Conservation (phyloP, 1,139 yeast genomes). For the Sporopachydermia cereana region DNA sequence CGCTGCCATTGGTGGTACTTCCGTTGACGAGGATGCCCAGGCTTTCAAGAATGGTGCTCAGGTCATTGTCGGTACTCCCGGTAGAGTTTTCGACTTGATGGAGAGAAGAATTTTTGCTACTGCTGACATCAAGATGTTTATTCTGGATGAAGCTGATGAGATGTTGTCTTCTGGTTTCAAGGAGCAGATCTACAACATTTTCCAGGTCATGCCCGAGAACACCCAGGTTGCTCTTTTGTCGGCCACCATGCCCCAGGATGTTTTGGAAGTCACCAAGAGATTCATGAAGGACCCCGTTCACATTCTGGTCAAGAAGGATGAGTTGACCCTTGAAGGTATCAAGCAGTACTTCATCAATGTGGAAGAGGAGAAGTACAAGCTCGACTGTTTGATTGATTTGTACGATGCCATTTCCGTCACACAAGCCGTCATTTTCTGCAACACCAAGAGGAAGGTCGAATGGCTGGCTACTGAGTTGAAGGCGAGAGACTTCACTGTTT, state of each 20-base stretch:
- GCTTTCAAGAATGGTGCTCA: slow-evolving; percentile 70
- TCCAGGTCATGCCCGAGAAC: slow-evolving; percentile 64
- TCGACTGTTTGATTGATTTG: slow-evolving; percentile 84
- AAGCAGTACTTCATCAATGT: slow-evolving; percentile 80
- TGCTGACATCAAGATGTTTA: slow-evolving; percentile 66
- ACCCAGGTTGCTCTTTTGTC: slow-evolving; percentile 90
- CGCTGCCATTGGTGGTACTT: slow-evolving; percentile 90
- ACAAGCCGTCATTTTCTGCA: slow-evolving; percentile 98
- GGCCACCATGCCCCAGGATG: slow-evolving; percentile 84
- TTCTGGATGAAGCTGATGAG: slow-evolving; percentile 94
- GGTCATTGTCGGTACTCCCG: slow-evolving; percentile 96
- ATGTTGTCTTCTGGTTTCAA: slow-evolving; percentile 82
- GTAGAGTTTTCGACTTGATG: slow-evolving; percentile 81
- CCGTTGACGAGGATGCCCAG: slow-evolving; percentile 70
- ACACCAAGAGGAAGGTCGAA: slow-evolving; percentile 97
- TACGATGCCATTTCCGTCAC: slow-evolving; percentile 97
- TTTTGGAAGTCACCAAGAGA: slow-evolving; percentile 72
- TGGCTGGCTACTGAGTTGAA: slow-evolving; percentile 78
- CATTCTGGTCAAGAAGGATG: slow-evolving; percentile 83
- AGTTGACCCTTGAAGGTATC: slow-evolving; percentile 79
- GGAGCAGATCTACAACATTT: slow-evolving; percentile 85
- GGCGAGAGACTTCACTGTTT: slow-evolving; percentile 85
- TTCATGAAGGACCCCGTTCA: slow-evolving; percentile 88
- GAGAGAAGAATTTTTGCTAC: slow-evolving; percentile 60
- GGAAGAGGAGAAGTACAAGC: slow-evolving; percentile 91